Evolutionary conservation across 495 filamentous ascomycete genomes (phyloP).

Genomic region (Sordaria brevicollis): DNA sequence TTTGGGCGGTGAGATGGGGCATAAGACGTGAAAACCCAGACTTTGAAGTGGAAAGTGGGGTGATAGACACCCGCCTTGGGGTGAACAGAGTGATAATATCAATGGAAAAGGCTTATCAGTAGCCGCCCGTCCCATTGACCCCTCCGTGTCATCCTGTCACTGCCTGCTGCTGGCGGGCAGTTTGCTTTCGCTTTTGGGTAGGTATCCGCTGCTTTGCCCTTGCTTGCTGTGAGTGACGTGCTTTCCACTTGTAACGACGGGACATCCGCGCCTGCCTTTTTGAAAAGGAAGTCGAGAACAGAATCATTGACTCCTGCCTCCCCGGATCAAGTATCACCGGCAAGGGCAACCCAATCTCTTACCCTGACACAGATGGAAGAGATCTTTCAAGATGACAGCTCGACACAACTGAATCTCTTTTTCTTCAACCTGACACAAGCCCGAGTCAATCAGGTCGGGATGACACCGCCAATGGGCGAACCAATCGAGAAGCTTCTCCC

Average conservation of each 20-base stretch:
- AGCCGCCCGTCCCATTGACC: neutral
- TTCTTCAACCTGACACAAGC: neutral
- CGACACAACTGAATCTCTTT: neutral
- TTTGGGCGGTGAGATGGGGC: neutral
- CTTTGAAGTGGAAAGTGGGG: neutral
- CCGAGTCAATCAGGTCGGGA: neutral
- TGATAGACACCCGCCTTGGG: neutral
- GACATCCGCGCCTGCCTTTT: neutral
- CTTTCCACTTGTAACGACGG: neutral
- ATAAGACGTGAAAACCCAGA: neutral
- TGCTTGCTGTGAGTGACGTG: neutral
- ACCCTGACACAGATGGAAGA: neutral
- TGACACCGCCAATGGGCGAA: neutral
- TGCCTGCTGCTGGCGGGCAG: neutral
- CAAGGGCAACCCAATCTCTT: neutral
- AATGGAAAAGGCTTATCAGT: neutral
- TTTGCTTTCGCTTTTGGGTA: neutral
- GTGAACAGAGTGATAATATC: neutral
- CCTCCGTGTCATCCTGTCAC: neutral
- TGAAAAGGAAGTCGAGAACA: neutral
- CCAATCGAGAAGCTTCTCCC: slow-evolving; percentile 22
- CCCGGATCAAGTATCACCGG: neutral
- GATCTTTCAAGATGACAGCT: neutral
- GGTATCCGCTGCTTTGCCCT: neutral
- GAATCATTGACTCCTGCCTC: neutral